Conservation (phyloP, 148 eudicot genomes). For the Silene conica region DNA sequence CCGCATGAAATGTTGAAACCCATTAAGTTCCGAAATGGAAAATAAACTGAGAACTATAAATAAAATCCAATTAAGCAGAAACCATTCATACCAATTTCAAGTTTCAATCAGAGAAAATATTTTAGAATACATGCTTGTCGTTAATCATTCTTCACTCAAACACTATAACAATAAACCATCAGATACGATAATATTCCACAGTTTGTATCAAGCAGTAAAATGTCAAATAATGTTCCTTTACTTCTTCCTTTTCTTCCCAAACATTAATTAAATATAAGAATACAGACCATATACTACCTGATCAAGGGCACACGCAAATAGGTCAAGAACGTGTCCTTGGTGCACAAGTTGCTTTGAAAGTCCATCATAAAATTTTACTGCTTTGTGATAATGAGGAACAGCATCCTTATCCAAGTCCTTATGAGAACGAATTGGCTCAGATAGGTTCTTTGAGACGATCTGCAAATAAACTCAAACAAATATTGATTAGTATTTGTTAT, state of each 20-base stretch:
- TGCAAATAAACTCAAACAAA: slow-evolving; percentile 29
- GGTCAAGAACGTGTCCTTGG: slow-evolving; percentile 94
- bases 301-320: slow-evolving; percentile 96
- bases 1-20: too few species aligned
- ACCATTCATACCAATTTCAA: background rate
- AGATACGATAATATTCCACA: background rate
- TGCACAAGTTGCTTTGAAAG: slow-evolving; percentile 89
- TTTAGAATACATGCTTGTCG: background rate
- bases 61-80: background rate
- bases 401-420: slow-evolving; percentile 98
- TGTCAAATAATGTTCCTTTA: background rate
- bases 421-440: slow-evolving; percentile 96
- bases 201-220: background rate
- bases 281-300: slow-evolving; percentile 52
- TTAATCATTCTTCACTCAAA: background rate
- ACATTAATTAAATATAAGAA: background rate
- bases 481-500: background rate
- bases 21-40: background rate
- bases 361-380: slow-evolving; percentile 83
- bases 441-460: slow-evolving; percentile 80
- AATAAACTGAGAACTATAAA: background rate
- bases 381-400: slow-evolving; percentile 80
- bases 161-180: background rate
- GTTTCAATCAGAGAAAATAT: too few species aligned
- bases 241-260: background rate